Base-by-base conservation (phyloP, 2,329 filamentous ascomycete genomes). In the Alternaria viburni region DNA sequence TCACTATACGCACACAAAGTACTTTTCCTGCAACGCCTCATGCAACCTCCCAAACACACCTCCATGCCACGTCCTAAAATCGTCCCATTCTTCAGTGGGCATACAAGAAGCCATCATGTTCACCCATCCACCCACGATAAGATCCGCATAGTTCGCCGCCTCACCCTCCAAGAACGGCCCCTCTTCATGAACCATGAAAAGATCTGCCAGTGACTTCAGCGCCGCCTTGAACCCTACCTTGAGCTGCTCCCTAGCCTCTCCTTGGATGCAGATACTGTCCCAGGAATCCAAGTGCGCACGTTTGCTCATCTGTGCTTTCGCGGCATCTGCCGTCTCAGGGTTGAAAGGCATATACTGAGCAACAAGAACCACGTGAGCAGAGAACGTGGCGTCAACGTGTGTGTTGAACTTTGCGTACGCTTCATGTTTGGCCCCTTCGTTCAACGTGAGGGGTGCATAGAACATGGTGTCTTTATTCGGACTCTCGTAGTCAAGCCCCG, bases 61-160 rank as follows among this genome's bases (percentile, higher is more conserved):
- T 1, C 67, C 80, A 71, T 88, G 82, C 84, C 86, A 89, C 0
- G 69, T 64, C 49, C 68, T 77, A 9, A 86, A 62, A 59, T 81
- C 75, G 61, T 83, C 69, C 85, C 85, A 88, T 63, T 88, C 86
- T 5, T 68, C 64, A 57, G 67, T 55, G 0, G 81, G 81, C 59
- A 88, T 69, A 23, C 77, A 80, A 12, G 32, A 69, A 6, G 68
- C 64, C 61, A 83, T 66, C 82, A 87, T 85, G 7, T 80, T 78
- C 71, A 89, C 57, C 87, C 87, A 89, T 1, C 77, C 85, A 1
- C 86, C 87, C 1, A 89, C 82, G 28, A 88, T 86, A 1, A 88
- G 69, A 69, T 89, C 87, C 2, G 85, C 86, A 78, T 88, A 88
- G 45, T 70, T 83, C 1, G 81, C 79, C 71, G 64, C 69, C 0